Evolutionary conservation across 2,329 filamentous ascomycete species (phyloP).

Genomic region (Aulographum hederae): DNA sequence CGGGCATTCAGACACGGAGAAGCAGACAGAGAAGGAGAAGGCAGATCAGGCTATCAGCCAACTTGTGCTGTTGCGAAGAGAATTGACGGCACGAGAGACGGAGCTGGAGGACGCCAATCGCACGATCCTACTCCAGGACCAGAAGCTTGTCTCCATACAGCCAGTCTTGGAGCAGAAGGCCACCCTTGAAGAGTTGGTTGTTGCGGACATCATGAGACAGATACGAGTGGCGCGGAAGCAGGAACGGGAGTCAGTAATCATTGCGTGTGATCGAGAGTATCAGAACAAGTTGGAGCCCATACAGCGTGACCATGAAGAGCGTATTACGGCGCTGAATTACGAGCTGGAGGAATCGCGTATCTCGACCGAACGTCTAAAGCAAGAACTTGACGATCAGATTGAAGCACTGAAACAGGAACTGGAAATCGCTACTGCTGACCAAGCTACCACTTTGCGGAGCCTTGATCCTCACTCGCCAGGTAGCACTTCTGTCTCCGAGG

Average conservation of each 20-base stretch:
- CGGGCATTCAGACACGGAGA: neutral
- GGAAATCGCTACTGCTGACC: neutral
- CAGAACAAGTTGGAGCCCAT: neutral
- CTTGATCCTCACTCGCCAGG: no score
- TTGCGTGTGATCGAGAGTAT: neutral
- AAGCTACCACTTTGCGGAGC: neutral
- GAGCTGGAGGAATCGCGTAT: neutral
- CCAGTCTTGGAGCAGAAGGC: neutral
- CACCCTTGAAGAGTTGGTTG: neutral
- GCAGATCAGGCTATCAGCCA: neutral
- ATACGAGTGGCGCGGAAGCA: neutral
- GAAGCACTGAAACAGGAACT: neutral
- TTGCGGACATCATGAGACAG: neutral
- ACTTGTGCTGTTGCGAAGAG: neutral
- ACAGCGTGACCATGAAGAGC: neutral
- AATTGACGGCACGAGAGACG: neutral
- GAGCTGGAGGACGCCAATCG: neutral
- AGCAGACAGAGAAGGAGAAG: neutral
- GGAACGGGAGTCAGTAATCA: neutral
- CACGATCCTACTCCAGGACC: neutral
- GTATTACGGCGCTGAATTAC: neutral
- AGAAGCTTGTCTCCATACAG: neutral
- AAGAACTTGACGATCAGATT: neutral
- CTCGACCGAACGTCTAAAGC: neutral
- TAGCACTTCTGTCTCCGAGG: no score